phyloP scores from a whole-genome alignment of 2,329 filamentous ascomycete species.

The Nannizzia gypsea region DNA sequence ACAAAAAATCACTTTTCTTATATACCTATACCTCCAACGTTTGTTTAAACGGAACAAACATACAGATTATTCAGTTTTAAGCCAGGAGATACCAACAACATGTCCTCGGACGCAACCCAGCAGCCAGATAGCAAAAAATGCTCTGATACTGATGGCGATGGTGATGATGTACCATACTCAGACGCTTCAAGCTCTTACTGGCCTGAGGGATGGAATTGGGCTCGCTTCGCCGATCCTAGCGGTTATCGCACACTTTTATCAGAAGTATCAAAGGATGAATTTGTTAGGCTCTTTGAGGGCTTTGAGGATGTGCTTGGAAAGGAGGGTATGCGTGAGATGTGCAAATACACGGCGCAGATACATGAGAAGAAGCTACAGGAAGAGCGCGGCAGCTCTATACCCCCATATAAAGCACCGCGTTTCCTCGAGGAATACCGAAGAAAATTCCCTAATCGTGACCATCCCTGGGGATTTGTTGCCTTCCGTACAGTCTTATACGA shows the following conservation, averaged over 20 bases:
- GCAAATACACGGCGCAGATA: too few relatives aligned
- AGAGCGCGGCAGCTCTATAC: background rate
- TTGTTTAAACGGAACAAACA: too few relatives aligned
- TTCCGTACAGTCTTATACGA: background rate
- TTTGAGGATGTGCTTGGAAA: background rate
- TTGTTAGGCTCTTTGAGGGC: background rate
- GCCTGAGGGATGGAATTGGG: constrained; percentile 2
- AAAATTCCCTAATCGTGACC: too few relatives aligned
- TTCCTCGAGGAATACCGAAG: background rate
- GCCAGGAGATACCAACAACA: background rate
- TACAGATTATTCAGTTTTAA: too few relatives aligned
- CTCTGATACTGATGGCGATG: background rate
- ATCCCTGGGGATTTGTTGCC: background rate
- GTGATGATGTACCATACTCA: background rate
- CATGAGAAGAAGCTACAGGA: background rate
- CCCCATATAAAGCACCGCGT: background rate
- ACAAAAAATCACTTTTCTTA: too few relatives aligned
- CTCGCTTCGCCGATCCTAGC: background rate
- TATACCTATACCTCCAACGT: too few relatives aligned
- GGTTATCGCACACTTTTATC: too few relatives aligned
- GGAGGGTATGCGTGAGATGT: too few relatives aligned
- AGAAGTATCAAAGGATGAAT: background rate
- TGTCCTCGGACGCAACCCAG: background rate
- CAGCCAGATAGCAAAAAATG: background rate
- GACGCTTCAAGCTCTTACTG: background rate